These are phyloP conservation scores for Rhodomyrtus psidioides DNA, from an alignment of 441 rosid species.

Conservation along the genomic window DNA sequence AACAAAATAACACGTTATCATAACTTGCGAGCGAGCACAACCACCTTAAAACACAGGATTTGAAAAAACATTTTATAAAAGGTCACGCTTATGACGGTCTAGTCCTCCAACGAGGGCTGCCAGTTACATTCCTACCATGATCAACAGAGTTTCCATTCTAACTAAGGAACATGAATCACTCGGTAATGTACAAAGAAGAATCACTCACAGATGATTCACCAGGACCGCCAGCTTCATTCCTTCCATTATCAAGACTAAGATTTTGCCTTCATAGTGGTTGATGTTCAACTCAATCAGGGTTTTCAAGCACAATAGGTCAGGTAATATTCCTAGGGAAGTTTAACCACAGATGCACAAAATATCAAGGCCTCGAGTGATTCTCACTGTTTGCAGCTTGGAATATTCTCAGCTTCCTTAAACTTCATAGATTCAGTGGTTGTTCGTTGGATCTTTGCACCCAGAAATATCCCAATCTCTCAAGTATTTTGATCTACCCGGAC, in stretches of 20 bases:
- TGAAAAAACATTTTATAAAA: background rate
- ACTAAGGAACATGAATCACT: background rate
- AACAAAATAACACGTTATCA: too few species aligned
- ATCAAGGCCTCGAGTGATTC: too few species aligned
- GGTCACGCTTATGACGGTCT: background rate
- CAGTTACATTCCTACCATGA: background rate
- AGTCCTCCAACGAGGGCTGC: fast-evolving
- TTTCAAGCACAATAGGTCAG: too few species aligned
- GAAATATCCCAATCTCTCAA: background rate
- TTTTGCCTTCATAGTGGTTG: background rate
- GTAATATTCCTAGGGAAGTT: too few species aligned
- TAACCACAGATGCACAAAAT: background rate
- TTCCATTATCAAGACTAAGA: background rate
- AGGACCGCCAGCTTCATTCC: background rate
- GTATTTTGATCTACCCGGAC: background rate
- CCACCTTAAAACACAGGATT: too few species aligned
- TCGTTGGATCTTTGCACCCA: background rate
- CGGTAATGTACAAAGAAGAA: background rate
- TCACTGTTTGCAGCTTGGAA: too few species aligned
- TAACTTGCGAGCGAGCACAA: too few species aligned
- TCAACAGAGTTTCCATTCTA: background rate
- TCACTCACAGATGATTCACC: background rate
- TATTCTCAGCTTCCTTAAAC: too few species aligned
- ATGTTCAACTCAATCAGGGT: too few species aligned
- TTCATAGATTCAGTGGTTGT: background rate